These are phyloP conservation scores for Pachyrhizus erosus DNA, from an alignment of 306 rosid species.

Conservation along the genomic window DNA sequence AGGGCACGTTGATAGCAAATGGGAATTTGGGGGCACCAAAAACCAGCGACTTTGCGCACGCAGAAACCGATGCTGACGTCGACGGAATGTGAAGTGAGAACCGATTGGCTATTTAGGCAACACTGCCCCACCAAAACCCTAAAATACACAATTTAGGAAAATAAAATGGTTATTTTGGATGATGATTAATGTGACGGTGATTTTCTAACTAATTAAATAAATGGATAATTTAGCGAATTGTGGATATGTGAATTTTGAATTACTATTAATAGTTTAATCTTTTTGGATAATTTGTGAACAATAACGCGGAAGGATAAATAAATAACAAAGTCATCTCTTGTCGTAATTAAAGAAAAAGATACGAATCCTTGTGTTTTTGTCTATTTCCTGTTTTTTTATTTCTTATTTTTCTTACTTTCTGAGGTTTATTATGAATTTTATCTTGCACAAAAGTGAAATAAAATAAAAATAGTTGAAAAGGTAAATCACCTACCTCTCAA, in stretches of 20 bases:
- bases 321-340: background rate
- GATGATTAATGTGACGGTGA: background rate
- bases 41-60: conserved; percentile 52
- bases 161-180: background rate
- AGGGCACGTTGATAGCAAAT: background rate
- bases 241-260: no score
- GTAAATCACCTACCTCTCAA: background rate
- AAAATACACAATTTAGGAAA: background rate
- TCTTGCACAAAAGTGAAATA: background rate
- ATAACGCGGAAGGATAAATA: background rate
- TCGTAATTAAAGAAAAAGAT: background rate
- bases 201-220: background rate
- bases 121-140: background rate
- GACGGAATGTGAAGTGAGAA: background rate
- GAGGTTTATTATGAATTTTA: background rate
- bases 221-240: background rate
- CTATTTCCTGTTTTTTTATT: background rate
- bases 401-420: background rate
- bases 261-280: no score
- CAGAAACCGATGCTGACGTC: conserved; percentile 45
- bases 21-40: conserved; percentile 26
- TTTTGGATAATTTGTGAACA: background rate
- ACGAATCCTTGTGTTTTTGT: background rate
- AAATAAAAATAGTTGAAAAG: no score
- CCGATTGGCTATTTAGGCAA: background rate